These are phyloP conservation scores for Noccaea bulbosa DNA, from an alignment of 345 rosid genomes.

Conservation along the genomic window DNA sequence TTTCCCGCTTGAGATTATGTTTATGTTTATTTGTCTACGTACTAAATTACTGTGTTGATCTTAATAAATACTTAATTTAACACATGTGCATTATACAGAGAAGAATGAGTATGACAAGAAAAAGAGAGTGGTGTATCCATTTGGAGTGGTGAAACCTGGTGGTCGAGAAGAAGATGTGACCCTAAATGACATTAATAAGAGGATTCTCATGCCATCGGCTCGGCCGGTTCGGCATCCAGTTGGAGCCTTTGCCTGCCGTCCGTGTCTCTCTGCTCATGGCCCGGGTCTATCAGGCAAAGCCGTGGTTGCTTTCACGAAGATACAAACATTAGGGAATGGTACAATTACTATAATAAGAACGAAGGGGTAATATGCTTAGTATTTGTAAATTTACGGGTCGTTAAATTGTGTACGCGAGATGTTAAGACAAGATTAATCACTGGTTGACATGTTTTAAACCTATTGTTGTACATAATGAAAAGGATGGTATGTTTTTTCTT, in stretches of 20 bases:
- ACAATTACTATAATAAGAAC: slow-evolving; percentile 95
- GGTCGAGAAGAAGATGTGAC: slow-evolving; percentile 87
- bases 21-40: background rate
- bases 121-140: slow-evolving; percentile 84
- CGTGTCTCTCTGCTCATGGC: slow-evolving; percentile 68
- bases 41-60: background rate
- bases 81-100: slow-evolving; percentile 10
- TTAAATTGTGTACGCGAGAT: slow-evolving; percentile 9
- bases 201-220: slow-evolving; percentile 81
- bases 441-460: slow-evolving; percentile 14
- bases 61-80: background rate
- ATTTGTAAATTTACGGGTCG: background rate
- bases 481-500: background rate
- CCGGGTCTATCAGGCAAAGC: slow-evolving; percentile 92
- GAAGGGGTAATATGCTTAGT: slow-evolving; percentile 57
- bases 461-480: slow-evolving; percentile 32
- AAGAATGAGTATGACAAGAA: slow-evolving; percentile 23
- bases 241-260: slow-evolving; percentile 90
- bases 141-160: slow-evolving; percentile 95
- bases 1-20: background rate
- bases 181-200: slow-evolving; percentile 80
- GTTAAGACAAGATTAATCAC: slow-evolving; percentile 4
- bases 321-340: slow-evolving; percentile 92
- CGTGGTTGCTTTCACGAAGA: slow-evolving; percentile 87
- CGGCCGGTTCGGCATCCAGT: slow-evolving; percentile 94